Percentiles rank a stretch among this genome's conserved stretches.
phyloP scores from a whole-genome alignment of 768 basidiomycete species.

The Candolleomyces eurysporus region DNA sequence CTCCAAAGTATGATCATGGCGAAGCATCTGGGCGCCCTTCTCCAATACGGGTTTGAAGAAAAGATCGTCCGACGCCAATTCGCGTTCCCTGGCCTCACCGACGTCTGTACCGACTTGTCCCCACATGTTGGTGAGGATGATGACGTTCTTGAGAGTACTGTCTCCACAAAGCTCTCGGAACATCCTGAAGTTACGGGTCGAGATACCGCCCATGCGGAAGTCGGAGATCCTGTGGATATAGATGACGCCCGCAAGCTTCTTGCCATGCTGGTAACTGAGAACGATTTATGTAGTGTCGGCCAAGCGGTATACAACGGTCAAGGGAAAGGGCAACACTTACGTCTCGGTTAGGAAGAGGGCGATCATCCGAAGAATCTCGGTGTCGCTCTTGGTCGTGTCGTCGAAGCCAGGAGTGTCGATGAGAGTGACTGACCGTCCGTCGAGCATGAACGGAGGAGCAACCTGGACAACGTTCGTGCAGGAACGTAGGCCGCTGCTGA shows the following conservation, averaged over 20 bases:
- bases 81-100: conserved; percentile 38
- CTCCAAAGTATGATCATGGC: conserved; percentile 34
- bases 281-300: neutral
- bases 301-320: neutral
- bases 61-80: conserved; percentile 30
- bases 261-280: conserved; percentile 27
- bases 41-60: conserved; percentile 49
- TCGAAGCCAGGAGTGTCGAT: conserved; percentile 66
- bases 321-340: conserved; percentile 18
- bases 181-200: conserved; percentile 44
- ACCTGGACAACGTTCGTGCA: conserved; percentile 48
- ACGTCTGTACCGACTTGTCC: conserved; percentile 29
- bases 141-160: conserved; percentile 41
- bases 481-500: conserved; percentile 47
- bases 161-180: conserved; percentile 50
- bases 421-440: conserved; percentile 40
- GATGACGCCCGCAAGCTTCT: conserved; percentile 47
- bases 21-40: conserved; percentile 40
- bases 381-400: conserved; percentile 47
- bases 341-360: conserved; percentile 35
- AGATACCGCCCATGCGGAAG: conserved; percentile 41
- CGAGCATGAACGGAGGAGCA: conserved; percentile 40
- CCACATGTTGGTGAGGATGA: conserved; percentile 51
- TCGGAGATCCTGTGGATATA: conserved; percentile 50
- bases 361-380: conserved; percentile 48